These are phyloP conservation scores for Trapa bicornis DNA, from an alignment of 345 rosid species.

Conservation along the genomic window DNA sequence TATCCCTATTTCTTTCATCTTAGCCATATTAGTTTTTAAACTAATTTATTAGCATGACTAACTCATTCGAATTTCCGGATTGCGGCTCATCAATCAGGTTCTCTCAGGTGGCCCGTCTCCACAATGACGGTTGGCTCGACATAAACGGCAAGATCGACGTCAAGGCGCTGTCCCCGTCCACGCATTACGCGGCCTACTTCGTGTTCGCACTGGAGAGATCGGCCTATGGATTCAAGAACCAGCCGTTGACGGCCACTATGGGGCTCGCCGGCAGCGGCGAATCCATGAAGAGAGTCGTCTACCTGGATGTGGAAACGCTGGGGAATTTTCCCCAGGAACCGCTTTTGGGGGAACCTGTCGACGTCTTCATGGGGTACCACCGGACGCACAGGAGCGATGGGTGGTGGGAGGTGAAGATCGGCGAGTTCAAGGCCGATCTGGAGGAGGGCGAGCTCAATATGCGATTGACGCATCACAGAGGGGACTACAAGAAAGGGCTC, in stretches of 20 bases:
- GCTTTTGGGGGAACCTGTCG: too few relatives aligned
- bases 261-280: slow-evolving; percentile 8
- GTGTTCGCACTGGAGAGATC: slow-evolving; percentile 8
- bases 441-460: slow-evolving; percentile 16
- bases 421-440: slow-evolving; percentile 14
- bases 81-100: slow-evolving; percentile 9
- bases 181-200: slow-evolving; percentile 12
- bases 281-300: background rate
- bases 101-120: slow-evolving; percentile 15
- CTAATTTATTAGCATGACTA: too few relatives aligned
- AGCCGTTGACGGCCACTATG: slow-evolving; percentile 10
- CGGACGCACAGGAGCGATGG: slow-evolving; percentile 20
- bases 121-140: slow-evolving; percentile 20
- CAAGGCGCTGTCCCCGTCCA: slow-evolving; percentile 11
- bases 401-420: slow-evolving; percentile 27
- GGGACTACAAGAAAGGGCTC: slow-evolving; percentile 22
- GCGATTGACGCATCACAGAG: slow-evolving; percentile 17
- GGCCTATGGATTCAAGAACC: slow-evolving; percentile 11
- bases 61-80: background rate
- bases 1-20: too few relatives aligned
- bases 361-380: background rate
- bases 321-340: too few relatives aligned
- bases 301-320: slow-evolving; percentile 2
- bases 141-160: slow-evolving; percentile 14
- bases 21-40: too few relatives aligned